A percentile compares a stretch with the other conserved stretches of the same genome.
Conservation (phyloP, 2,329 filamentous ascomycete species). For the Juglanconis sp. region DNA sequence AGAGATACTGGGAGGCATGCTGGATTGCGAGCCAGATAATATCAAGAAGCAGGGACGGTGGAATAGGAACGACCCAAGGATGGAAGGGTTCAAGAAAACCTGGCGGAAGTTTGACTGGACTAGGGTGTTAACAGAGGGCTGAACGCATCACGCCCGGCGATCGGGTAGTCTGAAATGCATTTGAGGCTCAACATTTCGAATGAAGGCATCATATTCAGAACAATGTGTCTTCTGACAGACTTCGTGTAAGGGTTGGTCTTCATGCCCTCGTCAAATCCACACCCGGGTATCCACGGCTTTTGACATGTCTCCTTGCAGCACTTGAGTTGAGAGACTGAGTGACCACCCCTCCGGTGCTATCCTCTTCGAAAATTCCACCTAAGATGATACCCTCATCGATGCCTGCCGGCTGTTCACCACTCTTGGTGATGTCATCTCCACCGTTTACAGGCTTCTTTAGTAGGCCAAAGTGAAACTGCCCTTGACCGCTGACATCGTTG, state of each 20-base stretch:
- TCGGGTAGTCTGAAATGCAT: no score
- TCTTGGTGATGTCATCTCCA: conserved; percentile 41
- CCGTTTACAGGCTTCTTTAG: conserved; percentile 57
- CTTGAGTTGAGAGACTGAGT: conserved; percentile 25
- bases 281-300: no score
- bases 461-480: conserved; percentile 60
- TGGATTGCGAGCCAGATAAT: conserved; percentile 76
- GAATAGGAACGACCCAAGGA: conserved; percentile 65
- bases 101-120: conserved; percentile 96
- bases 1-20: conserved; percentile 88
- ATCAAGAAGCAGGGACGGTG: conserved; percentile 90
- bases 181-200: no score
- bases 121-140: conserved; percentile 47
- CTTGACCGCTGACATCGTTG: conserved; percentile 54
- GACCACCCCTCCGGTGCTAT: conserved; percentile 40
- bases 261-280: no score
- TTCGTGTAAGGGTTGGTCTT: no score
- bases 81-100: conserved; percentile 74
- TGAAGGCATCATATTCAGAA: no score
- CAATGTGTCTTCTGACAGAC: no score
- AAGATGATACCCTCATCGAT: conserved; percentile 53
- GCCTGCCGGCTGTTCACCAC: conserved; percentile 44
- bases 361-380: conserved; percentile 51
- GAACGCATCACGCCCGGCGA: not conserved
- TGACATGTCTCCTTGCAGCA: not conserved